Evolutionary conservation across 1,284 basidiomycete genomes (phyloP).

Genomic region (Mixia osmundae): DNA sequence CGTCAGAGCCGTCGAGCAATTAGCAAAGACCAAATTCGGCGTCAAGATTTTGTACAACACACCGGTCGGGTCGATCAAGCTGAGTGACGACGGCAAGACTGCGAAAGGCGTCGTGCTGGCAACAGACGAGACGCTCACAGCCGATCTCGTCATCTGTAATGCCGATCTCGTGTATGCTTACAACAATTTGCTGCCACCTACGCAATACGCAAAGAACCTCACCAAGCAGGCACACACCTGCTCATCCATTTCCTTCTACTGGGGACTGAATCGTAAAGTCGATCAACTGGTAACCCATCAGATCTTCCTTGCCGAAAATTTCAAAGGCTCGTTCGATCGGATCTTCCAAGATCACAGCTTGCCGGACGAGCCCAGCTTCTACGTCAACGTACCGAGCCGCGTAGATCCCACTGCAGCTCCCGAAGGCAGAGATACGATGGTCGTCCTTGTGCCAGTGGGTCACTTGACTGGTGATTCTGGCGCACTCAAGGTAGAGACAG

Average conservation of each 20-base stretch:
- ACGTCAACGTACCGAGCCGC: conserved; percentile 30
- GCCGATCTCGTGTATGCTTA: conserved; percentile 31
- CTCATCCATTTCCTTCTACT: conserved; percentile 32
- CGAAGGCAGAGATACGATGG: conserved; percentile 22
- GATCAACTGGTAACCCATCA: conserved; percentile 28
- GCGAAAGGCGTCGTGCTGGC: conserved; percentile 26
- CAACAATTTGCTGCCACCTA: conserved; percentile 25
- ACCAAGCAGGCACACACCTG: conserved; percentile 23
- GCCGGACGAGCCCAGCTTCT: conserved; percentile 30
- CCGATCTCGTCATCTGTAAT: conserved; percentile 30
- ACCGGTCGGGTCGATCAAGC: conserved; percentile 24
- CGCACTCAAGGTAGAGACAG: conserved; percentile 10
- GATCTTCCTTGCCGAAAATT: conserved; percentile 23
- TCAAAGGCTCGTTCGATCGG: conserved; percentile 25
- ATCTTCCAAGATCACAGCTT: conserved; percentile 29
- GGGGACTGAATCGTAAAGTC: conserved; percentile 23
- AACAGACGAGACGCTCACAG: conserved; percentile 23
- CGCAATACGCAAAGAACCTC: conserved; percentile 18
- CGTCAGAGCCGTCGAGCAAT: conserved; percentile 25
- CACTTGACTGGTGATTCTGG: too few species aligned
- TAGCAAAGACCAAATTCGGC: conserved; percentile 24
- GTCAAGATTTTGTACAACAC: conserved; percentile 25
- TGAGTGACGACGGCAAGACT: conserved; percentile 13
- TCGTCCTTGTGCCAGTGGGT: conserved; percentile 24
- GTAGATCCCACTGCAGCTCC: conserved; percentile 21